phyloP scores from a whole-genome alignment of 495 filamentous ascomycete genomes.

The Penicillium ochrochloron region DNA sequence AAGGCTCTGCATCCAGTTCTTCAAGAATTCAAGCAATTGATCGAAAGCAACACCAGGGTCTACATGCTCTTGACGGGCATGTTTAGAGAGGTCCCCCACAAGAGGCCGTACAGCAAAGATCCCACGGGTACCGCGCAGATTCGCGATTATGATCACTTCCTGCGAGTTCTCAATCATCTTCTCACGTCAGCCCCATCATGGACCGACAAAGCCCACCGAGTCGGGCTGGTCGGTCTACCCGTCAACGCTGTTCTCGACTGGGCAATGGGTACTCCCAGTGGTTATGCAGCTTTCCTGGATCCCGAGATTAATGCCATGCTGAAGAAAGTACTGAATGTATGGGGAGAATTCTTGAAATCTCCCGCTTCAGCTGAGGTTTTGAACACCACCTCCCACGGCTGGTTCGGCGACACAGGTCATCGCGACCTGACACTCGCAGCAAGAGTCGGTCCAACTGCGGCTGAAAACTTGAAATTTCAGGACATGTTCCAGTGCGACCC shows the following conservation, averaged over 20 bases:
- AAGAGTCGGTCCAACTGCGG: slow-evolving; percentile 54
- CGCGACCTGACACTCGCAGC: slow-evolving; percentile 41
- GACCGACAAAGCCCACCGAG: slow-evolving; percentile 54
- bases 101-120: slow-evolving; percentile 59
- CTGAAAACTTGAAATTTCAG: slow-evolving; percentile 54
- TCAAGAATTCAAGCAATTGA: slow-evolving; percentile 50
- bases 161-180: slow-evolving; percentile 66
- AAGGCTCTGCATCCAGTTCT: slow-evolving; percentile 39
- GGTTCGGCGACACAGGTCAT: slow-evolving; percentile 59
- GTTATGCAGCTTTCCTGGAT: slow-evolving; percentile 67
- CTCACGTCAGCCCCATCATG: slow-evolving; percentile 65
- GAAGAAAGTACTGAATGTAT: slow-evolving; percentile 71
- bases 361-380: slow-evolving; percentile 63
- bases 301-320: slow-evolving; percentile 68
- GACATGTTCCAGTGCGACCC: slow-evolving; percentile 48
- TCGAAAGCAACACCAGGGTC: slow-evolving; percentile 47
- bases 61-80: slow-evolving; percentile 52
- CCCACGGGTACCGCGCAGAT: slow-evolving; percentile 65
- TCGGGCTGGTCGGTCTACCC: slow-evolving; percentile 69
- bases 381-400: slow-evolving; percentile 52
- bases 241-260: slow-evolving; percentile 73
- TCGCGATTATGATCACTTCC: slow-evolving; percentile 66
- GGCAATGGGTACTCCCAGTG: slow-evolving; percentile 71
- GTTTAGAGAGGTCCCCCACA: slow-evolving; percentile 68
- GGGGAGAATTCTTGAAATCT: slow-evolving; percentile 64